Percentiles rank a stretch among this genome's conserved stretches.
Conservation (phyloP, 768 basidiomycete genomes). For the Rhizopogon rudus region DNA sequence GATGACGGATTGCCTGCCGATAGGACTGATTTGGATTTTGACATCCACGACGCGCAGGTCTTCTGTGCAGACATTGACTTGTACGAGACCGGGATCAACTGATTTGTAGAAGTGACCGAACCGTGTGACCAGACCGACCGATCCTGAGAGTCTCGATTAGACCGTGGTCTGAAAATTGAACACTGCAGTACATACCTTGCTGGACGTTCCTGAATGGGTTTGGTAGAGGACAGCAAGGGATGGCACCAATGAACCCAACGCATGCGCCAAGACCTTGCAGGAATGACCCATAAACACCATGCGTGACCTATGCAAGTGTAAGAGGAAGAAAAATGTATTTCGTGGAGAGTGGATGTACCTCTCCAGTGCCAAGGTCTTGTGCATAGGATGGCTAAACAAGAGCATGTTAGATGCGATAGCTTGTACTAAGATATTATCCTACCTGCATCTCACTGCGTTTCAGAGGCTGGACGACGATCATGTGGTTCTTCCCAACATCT, state of each 20-base stretch:
- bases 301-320: slow-evolving; percentile 49
- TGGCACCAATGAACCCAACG: slow-evolving; percentile 66
- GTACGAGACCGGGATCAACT: slow-evolving; percentile 87
- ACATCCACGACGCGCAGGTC: slow-evolving; percentile 83
- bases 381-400: slow-evolving; percentile 76
- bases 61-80: slow-evolving; percentile 95
- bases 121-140: slow-evolving; percentile 86
- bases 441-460: slow-evolving; percentile 88
- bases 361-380: slow-evolving; percentile 75
- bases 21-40: slow-evolving; percentile 90
- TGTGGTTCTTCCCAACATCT: slow-evolving; percentile 27
- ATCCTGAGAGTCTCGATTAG: slow-evolving; percentile 43
- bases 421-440: slow-evolving; percentile 6
- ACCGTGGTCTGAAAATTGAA: slow-evolving; percentile 3
- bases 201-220: slow-evolving; percentile 85
- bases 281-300: slow-evolving; percentile 83
- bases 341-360: slow-evolving; percentile 29
- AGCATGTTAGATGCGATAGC: background rate
- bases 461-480: slow-evolving; percentile 82
- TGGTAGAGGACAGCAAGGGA: slow-evolving; percentile 81
- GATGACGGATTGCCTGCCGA: slow-evolving; percentile 86
- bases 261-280: slow-evolving; percentile 63
- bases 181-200: slow-evolving; percentile 50
- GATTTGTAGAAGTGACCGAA: slow-evolving; percentile 97
- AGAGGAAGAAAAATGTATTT: background rate